Evolutionary conservation across 768 basidiomycete genomes (phyloP), one percentile per base, ranked within the genome.

Genomic region (Sistotremastrum suecicum): DNA sequence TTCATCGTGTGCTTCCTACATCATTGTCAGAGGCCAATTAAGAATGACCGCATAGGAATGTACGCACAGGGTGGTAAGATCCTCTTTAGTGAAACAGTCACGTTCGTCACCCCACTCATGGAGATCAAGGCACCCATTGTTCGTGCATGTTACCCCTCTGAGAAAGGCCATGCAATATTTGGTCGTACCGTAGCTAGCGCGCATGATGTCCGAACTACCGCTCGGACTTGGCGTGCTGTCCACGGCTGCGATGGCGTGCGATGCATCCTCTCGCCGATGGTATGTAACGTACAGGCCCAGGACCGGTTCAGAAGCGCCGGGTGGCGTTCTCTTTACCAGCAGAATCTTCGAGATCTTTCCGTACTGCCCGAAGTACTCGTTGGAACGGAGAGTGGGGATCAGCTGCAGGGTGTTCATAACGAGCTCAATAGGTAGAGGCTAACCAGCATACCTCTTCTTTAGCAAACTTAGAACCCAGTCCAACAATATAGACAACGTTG

Each of bases 71-170:
- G 91, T 94, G 29, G 89, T 83, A 48, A 94, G 67, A 62, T 98
- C 94, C 60, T 97, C 91, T 64, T 92, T 92, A 1, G 92, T 91
- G 59, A 95, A 92, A 56, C 88, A 92, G 61, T 99, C 95, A 46
- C 89, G 85, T 63, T 98, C 94, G 50, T 97, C 95, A 34, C 92
- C 95, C 88, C 90, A 95, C 60, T 98, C 95, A 59, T 99, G 95
- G 39, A 92, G 66, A 60, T 87, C 85, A 80, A 92, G 83, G 63
- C 95, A 99, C 52, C 75, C 80, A 54, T 85, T 82, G 56, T 89
- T 89, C 48, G 79, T 74, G 62, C 95, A 99, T 49, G 72, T 71
- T 34, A 75, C 72, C 12, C 87, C 80, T 37, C 92, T 83, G 50
- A 99, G 73, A 60, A 95, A 98, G 3, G 80, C 71, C 78, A 97